Conservation (phyloP, 2,329 filamentous ascomycete species). For the Aspergillus amoenus region DNA sequence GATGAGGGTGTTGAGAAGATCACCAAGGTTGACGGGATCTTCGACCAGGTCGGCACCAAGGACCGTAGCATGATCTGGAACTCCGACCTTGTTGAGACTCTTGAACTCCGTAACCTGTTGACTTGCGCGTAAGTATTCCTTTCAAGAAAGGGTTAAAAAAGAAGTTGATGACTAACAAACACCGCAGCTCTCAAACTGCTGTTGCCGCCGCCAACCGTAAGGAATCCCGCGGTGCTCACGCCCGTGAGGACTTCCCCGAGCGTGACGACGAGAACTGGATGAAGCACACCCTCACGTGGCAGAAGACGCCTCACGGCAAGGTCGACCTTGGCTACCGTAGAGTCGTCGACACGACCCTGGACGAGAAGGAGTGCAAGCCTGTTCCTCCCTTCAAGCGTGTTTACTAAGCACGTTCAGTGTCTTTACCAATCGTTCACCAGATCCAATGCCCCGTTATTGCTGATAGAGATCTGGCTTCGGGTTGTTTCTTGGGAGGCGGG, state of each 20-base stretch:
- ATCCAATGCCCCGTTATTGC: background rate
- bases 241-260: conserved; percentile 93
- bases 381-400: conserved; percentile 89
- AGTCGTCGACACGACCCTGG: conserved; percentile 79
- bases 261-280: conserved; percentile 97
- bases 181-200: conserved; percentile 77
- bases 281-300: conserved; percentile 98
- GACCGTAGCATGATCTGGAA: conserved; percentile 99
- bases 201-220: conserved; percentile 87
- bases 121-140: conserved; percentile 80
- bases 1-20: conserved; percentile 92
- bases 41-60: conserved; percentile 85
- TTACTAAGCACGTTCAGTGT: conserved; percentile 41
- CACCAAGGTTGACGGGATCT: conserved; percentile 76
- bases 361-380: conserved; percentile 93
- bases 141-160: background rate
- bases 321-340: conserved; percentile 82
- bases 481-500: background rate
- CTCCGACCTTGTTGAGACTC: conserved; percentile 91
- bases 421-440: conserved; percentile 1
- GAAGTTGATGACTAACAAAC: background rate
- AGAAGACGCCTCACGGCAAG: conserved; percentile 86
- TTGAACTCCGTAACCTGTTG: conserved; percentile 91
- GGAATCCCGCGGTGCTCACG: conserved; percentile 96
- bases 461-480: background rate